These are phyloP conservation scores for Alternaria ethzedia DNA, from an alignment of 2,329 filamentous ascomycete genomes.

Conservation along the genomic window DNA sequence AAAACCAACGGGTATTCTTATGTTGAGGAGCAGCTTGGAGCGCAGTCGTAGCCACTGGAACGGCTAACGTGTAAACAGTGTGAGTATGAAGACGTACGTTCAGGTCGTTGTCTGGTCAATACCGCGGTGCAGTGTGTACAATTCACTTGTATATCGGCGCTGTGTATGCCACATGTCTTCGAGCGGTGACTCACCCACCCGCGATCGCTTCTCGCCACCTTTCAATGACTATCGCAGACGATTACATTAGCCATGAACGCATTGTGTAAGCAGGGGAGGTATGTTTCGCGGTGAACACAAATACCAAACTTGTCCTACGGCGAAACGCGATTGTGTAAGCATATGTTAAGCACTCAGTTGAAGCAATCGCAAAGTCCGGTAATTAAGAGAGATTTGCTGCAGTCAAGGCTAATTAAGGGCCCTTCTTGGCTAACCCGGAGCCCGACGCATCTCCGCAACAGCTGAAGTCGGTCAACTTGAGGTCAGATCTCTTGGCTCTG, in stretches of 20 bases:
- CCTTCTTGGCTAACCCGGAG: not conserved
- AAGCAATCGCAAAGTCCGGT: slow-evolving; percentile 20
- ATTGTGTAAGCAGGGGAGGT: slow-evolving; percentile 25
- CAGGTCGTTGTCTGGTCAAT: not conserved
- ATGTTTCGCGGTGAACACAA: not conserved
- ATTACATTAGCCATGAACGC: slow-evolving; percentile 24
- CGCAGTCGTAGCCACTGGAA: not conserved
- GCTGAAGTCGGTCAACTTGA: not conserved
- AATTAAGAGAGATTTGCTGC: slow-evolving; percentile 27
- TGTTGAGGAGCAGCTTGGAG: slow-evolving; percentile 26
- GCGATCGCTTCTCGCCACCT: not conserved
- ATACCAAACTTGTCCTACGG: slow-evolving; percentile 2
- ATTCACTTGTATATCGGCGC: not conserved
- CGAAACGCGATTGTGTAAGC: slow-evolving; percentile 33
- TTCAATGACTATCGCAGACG: not conserved
- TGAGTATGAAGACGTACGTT: not conserved
- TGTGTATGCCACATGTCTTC: not conserved
- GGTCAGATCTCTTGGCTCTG: not conserved
- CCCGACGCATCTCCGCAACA: not conserved
- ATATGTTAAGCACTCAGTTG: slow-evolving; percentile 30
- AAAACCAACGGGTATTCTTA: slow-evolving; percentile 30
- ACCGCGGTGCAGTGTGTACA: not conserved
- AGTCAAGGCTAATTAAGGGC: slow-evolving; percentile 31
- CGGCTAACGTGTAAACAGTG: not conserved
- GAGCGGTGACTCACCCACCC: slow-evolving; percentile 2